Percentiles rank a stretch among this genome's conserved stretches.
These are phyloP conservation scores for Brassica nigra DNA, from an alignment of 345 rosid genomes.

Conservation along the genomic window DNA sequence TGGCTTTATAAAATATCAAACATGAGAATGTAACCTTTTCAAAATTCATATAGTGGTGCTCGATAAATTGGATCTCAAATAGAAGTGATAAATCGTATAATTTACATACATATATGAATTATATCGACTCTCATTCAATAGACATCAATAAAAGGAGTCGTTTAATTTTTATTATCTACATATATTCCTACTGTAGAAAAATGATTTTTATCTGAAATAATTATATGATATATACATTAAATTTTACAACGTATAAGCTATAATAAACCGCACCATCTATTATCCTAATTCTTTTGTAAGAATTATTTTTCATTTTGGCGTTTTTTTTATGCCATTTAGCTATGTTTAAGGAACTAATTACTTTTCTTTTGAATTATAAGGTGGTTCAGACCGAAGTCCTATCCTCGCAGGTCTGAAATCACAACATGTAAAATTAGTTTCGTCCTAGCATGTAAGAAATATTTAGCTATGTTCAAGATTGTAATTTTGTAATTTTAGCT, in stretches of 20 bases:
- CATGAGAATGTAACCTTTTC: background rate
- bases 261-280: background rate
- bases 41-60: background rate
- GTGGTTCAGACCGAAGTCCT: too few relatives aligned
- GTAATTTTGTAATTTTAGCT: background rate
- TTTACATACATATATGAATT: background rate
- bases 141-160: background rate
- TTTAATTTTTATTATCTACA: background rate
- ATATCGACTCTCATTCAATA: background rate
- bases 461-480: background rate
- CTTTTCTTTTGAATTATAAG: too few relatives aligned
- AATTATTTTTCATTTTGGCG: background rate
- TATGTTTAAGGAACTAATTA: background rate
- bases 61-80: background rate
- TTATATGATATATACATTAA: conserved; percentile 6
- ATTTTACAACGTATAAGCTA: background rate
- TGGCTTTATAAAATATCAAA: background rate
- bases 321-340: background rate
- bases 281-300: background rate
- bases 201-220: background rate
- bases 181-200: background rate
- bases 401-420: too few relatives aligned
- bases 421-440: too few relatives aligned
- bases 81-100: background rate
- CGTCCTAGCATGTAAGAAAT: too few relatives aligned